phyloP scores from a whole-genome alignment of 1,284 basidiomycete genomes.

The Pseudozyma flocculosa region DNA sequence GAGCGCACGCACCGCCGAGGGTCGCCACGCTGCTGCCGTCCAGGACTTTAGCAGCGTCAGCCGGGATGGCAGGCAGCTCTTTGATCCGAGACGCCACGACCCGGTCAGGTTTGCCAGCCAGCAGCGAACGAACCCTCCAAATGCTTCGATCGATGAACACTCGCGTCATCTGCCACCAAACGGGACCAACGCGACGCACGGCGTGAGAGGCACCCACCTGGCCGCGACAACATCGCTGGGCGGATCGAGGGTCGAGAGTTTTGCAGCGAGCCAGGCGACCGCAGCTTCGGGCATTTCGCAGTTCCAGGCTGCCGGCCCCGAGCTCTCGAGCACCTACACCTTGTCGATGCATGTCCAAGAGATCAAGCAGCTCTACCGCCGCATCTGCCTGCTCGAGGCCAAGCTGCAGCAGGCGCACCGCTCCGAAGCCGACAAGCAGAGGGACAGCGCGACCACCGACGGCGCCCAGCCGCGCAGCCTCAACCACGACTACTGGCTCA shows the following conservation, averaged over 20 bases:
- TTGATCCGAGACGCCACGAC: conserved; percentile 80
- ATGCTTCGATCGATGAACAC: background rate
- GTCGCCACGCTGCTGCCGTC: too few species aligned
- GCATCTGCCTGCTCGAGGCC: conserved; percentile 71
- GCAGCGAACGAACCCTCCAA: conserved; percentile 15
- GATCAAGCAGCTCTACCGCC: conserved; percentile 77
- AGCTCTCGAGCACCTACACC: conserved; percentile 1
- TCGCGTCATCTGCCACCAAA: too few species aligned
- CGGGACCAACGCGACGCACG: too few species aligned
- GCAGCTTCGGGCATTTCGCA: background rate
- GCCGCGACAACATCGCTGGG: background rate
- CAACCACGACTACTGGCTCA: conserved; percentile 40
- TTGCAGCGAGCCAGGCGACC: conserved; percentile 1
- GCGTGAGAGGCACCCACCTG: too few species aligned
- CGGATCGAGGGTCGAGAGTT: background rate
- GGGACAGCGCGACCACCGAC: conserved; percentile 10
- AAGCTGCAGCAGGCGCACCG: conserved; percentile 65
- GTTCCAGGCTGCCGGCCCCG: conserved; percentile 64
- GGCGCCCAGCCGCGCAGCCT: conserved; percentile 17
- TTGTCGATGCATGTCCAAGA: conserved; percentile 64
- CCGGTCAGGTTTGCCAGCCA: conserved; percentile 64
- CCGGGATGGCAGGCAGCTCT: conserved; percentile 61
- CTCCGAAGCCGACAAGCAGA: conserved; percentile 5
- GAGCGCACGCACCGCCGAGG: too few species aligned
- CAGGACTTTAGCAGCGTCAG: background rate